A percentile compares a stretch with the other conserved stretches of the same genome.
Conservation (phyloP, 2,329 filamentous ascomycete genomes). For the Verticillium tricorpus region DNA sequence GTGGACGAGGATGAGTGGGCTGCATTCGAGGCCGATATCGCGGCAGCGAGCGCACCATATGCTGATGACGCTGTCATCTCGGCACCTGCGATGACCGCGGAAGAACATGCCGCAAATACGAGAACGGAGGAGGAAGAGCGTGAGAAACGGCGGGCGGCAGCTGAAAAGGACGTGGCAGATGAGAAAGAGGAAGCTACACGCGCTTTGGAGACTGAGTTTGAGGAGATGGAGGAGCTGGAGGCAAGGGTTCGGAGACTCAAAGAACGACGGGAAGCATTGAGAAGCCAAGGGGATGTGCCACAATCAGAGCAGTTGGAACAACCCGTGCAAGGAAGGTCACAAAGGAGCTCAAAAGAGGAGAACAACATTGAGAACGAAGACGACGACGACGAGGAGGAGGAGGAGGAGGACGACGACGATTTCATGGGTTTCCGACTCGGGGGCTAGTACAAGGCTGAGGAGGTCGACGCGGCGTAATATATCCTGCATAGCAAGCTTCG, state of each 20-base stretch:
- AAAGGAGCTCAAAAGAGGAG: slow-evolving; percentile 22
- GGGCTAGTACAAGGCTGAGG: not conserved
- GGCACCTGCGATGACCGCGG: slow-evolving; percentile 62
- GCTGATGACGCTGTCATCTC: slow-evolving; percentile 56
- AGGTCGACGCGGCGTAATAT: not conserved
- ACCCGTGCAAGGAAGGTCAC: slow-evolving; percentile 20
- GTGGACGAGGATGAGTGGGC: slow-evolving; percentile 79
- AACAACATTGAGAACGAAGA: slow-evolving; percentile 32
- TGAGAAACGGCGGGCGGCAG: slow-evolving; percentile 47
- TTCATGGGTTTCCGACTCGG: slow-evolving; percentile 54
- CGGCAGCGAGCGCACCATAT: slow-evolving; percentile 33
- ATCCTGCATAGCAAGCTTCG: not conserved
- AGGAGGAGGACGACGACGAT: slow-evolving; percentile 48
- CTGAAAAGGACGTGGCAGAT: slow-evolving; percentile 53
- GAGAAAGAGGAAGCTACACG: slow-evolving; percentile 73
- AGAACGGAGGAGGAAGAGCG: slow-evolving; percentile 45
- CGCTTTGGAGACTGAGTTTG: slow-evolving; percentile 71
- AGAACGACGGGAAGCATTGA: slow-evolving; percentile 65
- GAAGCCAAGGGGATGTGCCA: slow-evolving; percentile 20
- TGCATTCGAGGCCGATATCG: slow-evolving; percentile 81
- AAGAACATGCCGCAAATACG: slow-evolving; percentile 54
- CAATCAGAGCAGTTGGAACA: not conserved
- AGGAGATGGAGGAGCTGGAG: slow-evolving; percentile 78
- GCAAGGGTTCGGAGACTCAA: slow-evolving; percentile 64
- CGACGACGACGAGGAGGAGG: slow-evolving; percentile 32